phyloP scores from a whole-genome alignment of 495 filamentous ascomycete genomes.

The Parmelia sp. region DNA sequence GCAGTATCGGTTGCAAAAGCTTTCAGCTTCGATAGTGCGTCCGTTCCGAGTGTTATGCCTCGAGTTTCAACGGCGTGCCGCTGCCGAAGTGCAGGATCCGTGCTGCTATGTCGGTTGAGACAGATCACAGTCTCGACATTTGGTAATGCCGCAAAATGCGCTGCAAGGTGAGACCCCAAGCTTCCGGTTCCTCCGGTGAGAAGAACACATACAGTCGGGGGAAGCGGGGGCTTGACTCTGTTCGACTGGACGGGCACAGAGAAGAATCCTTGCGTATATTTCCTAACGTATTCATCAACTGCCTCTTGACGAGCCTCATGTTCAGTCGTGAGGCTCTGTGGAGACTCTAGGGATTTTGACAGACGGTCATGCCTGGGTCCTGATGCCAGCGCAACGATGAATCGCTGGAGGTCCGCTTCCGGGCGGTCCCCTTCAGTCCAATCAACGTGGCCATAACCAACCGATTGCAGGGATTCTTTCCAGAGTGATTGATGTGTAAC shows the following conservation, averaged over 20 bases:
- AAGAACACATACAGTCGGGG: constrained; percentile 30
- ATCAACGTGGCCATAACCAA: constrained; percentile 44
- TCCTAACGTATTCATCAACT: constrained; percentile 31
- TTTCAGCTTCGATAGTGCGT: constrained; percentile 34
- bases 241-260: neutral
- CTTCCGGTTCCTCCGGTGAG: constrained; percentile 51
- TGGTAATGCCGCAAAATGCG: constrained; percentile 30
- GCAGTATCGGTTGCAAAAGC: constrained; percentile 45
- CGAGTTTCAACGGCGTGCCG: constrained; percentile 33
- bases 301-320: constrained; percentile 28
- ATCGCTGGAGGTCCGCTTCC: constrained; percentile 38
- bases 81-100: constrained; percentile 33
- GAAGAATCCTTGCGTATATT: constrained; percentile 28
- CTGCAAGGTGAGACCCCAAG: constrained; percentile 44
- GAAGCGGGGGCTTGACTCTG: neutral
- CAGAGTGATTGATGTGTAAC: constrained; percentile 32
- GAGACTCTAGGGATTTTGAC: constrained; percentile 5
- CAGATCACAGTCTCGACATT: constrained; percentile 39
- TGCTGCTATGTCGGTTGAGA: constrained; percentile 39
- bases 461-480: constrained; percentile 36
- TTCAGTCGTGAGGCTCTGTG: constrained; percentile 2
- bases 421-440: constrained; percentile 43
- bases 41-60: constrained; percentile 31
- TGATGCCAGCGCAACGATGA: constrained; percentile 43
- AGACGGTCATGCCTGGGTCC: constrained; percentile 26